Evolutionary conservation across 345 rosid genomes (phyloP).

Genomic region (Crucihimalaya himalaica): DNA sequence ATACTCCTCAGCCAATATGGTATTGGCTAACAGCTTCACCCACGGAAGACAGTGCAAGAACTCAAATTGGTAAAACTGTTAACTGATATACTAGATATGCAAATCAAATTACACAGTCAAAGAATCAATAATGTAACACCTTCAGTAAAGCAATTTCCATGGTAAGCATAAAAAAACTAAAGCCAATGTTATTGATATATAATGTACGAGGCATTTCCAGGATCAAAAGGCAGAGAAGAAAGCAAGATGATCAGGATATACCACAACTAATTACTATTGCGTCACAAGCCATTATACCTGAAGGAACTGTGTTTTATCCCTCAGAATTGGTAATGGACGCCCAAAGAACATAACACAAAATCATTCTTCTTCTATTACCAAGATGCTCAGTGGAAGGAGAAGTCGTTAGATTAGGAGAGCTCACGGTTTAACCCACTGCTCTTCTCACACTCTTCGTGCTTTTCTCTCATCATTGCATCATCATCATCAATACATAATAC

Average conservation of each 20-base stretch:
- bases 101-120: background rate
- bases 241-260: slow-evolving; percentile 70
- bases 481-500: slow-evolving; percentile 25
- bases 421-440: slow-evolving; percentile 95
- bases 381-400: slow-evolving; percentile 97
- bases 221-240: slow-evolving; percentile 48
- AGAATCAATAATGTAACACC: no score
- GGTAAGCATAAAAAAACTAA: no score
- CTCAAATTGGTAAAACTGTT: no score
- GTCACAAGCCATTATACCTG: slow-evolving; percentile 78
- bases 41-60: no score
- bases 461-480: slow-evolving; percentile 65
- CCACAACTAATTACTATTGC: slow-evolving; percentile 54
- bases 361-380: no score
- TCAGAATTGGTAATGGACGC: slow-evolving; percentile 90
- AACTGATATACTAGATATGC: no score
- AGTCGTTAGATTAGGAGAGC: slow-evolving; percentile 64
- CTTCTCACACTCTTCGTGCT: slow-evolving; percentile 57
- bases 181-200: no score
- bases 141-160: no score
- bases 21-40: no score
- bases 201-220: slow-evolving; percentile 74
- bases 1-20: no score
- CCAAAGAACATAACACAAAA: no score
- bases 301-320: slow-evolving; percentile 56